Evolutionary conservation across 1,139 yeast species (phyloP).

Genomic region (Sugiyamaella castrensis): DNA sequence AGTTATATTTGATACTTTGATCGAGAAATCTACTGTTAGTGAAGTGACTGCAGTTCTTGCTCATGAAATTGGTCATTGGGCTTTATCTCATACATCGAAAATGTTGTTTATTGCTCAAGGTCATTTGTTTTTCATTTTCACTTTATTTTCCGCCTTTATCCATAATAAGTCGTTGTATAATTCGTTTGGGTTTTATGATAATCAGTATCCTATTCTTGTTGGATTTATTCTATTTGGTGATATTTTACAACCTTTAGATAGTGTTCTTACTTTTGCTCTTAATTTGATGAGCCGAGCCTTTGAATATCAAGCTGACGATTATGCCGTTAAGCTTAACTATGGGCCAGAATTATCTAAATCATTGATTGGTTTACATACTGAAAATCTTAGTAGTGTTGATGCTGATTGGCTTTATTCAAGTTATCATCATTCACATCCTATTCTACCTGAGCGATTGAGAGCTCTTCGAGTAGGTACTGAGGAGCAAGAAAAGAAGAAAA

Average conservation of each 20-base stretch:
- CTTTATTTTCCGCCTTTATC: constrained; percentile 74
- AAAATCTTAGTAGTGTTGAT: constrained; percentile 77
- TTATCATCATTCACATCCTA: constrained; percentile 88
- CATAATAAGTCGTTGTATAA: constrained; percentile 71
- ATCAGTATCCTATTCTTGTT: constrained; percentile 64
- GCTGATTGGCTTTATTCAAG: constrained; percentile 89
- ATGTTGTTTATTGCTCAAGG: constrained; percentile 62
- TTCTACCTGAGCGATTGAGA: constrained; percentile 76
- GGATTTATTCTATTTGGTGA: constrained; percentile 69
- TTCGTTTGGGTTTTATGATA: constrained; percentile 66
- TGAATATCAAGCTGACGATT: constrained; percentile 91
- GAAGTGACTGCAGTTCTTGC: constrained; percentile 94
- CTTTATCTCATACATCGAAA: constrained; percentile 75
- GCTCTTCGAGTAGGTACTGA: constrained; percentile 47
- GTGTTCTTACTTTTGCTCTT: constrained; percentile 60
- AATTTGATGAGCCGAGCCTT: constrained; percentile 75
- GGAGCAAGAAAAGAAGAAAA: constrained; percentile 22
- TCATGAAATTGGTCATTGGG: constrained; percentile 98
- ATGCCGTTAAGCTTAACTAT: constrained; percentile 72
- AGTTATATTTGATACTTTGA: constrained; percentile 86
- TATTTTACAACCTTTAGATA: constrained; percentile 72
- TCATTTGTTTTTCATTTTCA: constrained; percentile 62
- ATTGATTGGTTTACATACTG: constrained; percentile 69
- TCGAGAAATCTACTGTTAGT: constrained; percentile 68
- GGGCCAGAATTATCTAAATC: constrained; percentile 66